Conservation (phyloP, 495 filamentous ascomycete species). For the Penicillium ucsense region DNA sequence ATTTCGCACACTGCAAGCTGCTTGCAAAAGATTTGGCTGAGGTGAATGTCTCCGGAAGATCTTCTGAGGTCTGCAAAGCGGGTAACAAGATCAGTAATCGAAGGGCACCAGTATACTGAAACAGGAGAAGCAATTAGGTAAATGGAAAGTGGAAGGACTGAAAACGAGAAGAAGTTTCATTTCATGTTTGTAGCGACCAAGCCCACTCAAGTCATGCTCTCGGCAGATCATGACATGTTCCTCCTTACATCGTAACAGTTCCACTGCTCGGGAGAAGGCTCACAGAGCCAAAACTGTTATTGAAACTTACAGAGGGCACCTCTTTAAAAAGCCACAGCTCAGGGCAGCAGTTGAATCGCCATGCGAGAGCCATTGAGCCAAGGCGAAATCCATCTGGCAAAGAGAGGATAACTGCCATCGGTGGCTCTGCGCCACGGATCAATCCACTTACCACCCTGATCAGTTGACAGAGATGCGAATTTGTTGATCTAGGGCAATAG, state of each 20-base stretch:
- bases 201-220: neutral
- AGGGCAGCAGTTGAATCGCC: slow-evolving; percentile 7
- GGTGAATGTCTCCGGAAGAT: slow-evolving; percentile 3
- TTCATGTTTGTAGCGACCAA: no score
- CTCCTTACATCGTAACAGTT: slow-evolving; percentile 43
- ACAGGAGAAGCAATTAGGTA: no score
- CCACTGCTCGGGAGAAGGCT: slow-evolving; percentile 40
- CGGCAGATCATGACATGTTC: slow-evolving; percentile 36
- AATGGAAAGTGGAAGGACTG: no score
- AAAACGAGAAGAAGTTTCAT: no score
- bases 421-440: slow-evolving; percentile 4
- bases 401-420: slow-evolving; percentile 27
- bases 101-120: neutral
- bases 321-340: slow-evolving; percentile 3
- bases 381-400: slow-evolving; percentile 35
- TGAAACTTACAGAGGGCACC: slow-evolving; percentile 20
- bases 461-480: slow-evolving; percentile 8
- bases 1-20: slow-evolving; percentile 30
- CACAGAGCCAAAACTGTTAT: slow-evolving; percentile 25
- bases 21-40: slow-evolving; percentile 3
- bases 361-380: slow-evolving; percentile 33
- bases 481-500: slow-evolving; percentile 68
- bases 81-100: slow-evolving; percentile 6
- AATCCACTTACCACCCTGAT: slow-evolving; percentile 18
- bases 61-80: slow-evolving; percentile 11